These are phyloP conservation scores for Penstemon eatonii DNA, from an alignment of 257 asterid species.

Conservation along the genomic window DNA sequence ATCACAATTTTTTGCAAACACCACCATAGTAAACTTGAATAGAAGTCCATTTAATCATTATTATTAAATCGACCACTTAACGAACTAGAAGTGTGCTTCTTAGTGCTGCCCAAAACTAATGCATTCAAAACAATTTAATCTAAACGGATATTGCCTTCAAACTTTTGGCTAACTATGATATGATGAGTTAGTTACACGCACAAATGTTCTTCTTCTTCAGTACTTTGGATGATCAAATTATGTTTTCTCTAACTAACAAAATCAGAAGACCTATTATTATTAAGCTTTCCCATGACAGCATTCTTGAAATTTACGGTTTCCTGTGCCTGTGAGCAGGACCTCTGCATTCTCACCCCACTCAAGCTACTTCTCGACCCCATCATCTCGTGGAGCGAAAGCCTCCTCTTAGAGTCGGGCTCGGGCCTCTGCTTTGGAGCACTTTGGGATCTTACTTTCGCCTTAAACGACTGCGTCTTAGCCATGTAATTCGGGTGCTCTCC, in stretches of 20 bases:
- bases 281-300: not conserved
- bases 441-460: constrained; percentile 49
- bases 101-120: no score
- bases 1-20: no score
- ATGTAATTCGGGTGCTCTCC: constrained; percentile 40
- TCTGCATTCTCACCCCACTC: constrained; percentile 54
- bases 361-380: constrained; percentile 60
- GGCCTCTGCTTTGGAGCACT: constrained; percentile 59
- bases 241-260: not conserved
- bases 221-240: not conserved
- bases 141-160: no score
- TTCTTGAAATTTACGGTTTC: not conserved
- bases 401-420: constrained; percentile 37
- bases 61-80: no score
- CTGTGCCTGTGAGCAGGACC: constrained; percentile 27
- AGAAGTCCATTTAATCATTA: no score
- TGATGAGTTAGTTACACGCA: no score
- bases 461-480: constrained; percentile 57
- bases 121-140: no score
- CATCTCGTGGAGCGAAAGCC: constrained; percentile 43
- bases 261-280: not conserved
- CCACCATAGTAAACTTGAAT: no score
- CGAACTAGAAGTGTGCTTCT: no score
- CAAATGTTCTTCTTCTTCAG: not conserved
- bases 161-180: no score